Evolutionary conservation across 2,329 filamentous ascomycete species (phyloP).

Genomic region (Monilinia fructigena): DNA sequence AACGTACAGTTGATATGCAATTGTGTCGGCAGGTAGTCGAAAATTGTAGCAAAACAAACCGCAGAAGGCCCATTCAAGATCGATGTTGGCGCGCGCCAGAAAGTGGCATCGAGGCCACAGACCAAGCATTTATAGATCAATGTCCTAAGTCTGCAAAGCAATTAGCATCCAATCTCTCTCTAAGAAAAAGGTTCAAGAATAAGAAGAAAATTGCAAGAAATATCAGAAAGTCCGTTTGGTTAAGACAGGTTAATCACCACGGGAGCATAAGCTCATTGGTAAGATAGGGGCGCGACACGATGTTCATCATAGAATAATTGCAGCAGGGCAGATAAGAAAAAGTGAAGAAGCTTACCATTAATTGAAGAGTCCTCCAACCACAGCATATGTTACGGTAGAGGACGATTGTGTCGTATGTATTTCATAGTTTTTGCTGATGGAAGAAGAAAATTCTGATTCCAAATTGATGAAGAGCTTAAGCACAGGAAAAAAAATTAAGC

Average conservation of each 20-base stretch:
- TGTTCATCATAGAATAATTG: constrained; percentile 50
- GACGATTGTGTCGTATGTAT: constrained; percentile 4
- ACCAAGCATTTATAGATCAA: neutral
- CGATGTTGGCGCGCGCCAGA: neutral
- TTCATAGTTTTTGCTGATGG: neutral
- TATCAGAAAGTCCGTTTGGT: constrained; percentile 57
- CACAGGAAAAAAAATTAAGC: constrained; percentile 15
- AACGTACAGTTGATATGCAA: constrained; percentile 34
- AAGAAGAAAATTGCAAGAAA: neutral
- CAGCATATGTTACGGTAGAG: neutral
- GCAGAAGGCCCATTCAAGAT: neutral
- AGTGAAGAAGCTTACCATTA: constrained; percentile 16
- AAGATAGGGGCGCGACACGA: constrained; percentile 61
- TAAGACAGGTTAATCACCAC: constrained; percentile 60
- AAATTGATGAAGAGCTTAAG: constrained; percentile 15
- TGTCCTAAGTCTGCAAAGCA: constrained; percentile 22
- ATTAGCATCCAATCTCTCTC: constrained; percentile 26
- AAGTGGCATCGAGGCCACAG: too few species aligned
- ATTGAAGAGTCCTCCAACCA: constrained; percentile 13
- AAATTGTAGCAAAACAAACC: constrained; percentile 11
- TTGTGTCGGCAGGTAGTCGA: neutral
- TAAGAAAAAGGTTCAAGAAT: neutral
- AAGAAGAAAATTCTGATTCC: neutral
- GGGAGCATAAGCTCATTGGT: constrained; percentile 43
- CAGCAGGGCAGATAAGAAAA: constrained; percentile 17